Conservation (phyloP, 2,329 filamentous ascomycete species). For the Lasiodiplodia sp. region DNA sequence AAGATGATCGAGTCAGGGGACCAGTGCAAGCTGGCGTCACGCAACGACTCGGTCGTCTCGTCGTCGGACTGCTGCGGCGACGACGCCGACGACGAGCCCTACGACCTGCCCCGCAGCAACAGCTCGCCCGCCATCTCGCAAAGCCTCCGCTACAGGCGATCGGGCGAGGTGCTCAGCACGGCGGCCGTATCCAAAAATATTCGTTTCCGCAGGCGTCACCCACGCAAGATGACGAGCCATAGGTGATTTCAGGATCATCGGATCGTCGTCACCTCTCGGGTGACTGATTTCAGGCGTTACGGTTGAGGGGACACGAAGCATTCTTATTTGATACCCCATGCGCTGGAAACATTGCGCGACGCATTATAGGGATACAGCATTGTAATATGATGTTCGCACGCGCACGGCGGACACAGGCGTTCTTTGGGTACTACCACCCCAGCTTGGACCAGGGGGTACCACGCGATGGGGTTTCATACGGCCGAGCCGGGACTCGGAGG, state of each 20-base stretch:
- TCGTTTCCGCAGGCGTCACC: constrained; percentile 42
- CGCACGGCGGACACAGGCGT: constrained; percentile 23
- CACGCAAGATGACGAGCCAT: constrained; percentile 28
- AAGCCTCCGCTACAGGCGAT: constrained; percentile 38
- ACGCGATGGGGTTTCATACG: constrained; percentile 14
- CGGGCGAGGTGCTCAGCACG: constrained; percentile 39
- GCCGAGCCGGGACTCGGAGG: constrained; percentile 16
- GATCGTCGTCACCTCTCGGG: constrained; percentile 5
- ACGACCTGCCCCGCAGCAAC: constrained; percentile 42
- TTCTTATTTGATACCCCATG: constrained; percentile 30
- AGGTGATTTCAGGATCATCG: constrained; percentile 24
- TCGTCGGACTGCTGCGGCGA: constrained; percentile 19
- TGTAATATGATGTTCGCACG: constrained; percentile 27
- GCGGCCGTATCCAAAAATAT: constrained; percentile 41
- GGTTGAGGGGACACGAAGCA: constrained; percentile 26
- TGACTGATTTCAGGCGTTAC: constrained; percentile 26
- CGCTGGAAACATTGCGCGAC: constrained; percentile 28
- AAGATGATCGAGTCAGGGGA: constrained; percentile 51
- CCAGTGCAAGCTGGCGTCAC: constrained; percentile 45
- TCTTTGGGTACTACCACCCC: constrained; percentile 23
- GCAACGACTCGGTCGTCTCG: constrained; percentile 31
- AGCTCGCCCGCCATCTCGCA: constrained; percentile 32
- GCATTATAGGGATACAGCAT: constrained; percentile 27
- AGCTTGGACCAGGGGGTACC: constrained; percentile 20
- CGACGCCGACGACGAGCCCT: constrained; percentile 41